Percentiles rank a stretch among this genome's conserved stretches.
Conservation (phyloP, 495 filamentous ascomycete species). For the Neurospora discreta region DNA sequence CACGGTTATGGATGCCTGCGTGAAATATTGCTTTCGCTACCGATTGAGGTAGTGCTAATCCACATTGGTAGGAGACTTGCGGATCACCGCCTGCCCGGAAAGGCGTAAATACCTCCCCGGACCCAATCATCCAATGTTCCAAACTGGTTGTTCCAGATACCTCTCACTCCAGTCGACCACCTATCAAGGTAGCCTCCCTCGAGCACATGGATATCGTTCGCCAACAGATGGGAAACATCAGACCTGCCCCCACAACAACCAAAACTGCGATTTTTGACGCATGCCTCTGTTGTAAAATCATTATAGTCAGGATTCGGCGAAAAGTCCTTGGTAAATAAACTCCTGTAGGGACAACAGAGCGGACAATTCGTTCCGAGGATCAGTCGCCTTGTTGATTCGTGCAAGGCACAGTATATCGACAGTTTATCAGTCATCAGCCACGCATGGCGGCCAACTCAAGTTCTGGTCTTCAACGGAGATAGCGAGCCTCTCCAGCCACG, state of each 20-base stretch:
- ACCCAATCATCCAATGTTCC: neutral
- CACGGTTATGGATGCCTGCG: neutral
- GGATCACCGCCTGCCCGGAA: neutral
- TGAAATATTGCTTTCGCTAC: neutral
- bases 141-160: neutral
- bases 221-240: neutral
- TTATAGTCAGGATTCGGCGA: neutral
- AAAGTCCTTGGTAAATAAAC: neutral
- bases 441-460: neutral
- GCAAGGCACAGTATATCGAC: neutral
- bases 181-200: neutral
- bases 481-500: neutral
- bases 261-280: neutral
- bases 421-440: rapidly evolving
- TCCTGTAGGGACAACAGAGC: neutral
- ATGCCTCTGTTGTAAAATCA: neutral
- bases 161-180: neutral
- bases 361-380: neutral
- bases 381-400: neutral
- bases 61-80: neutral
- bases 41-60: neutral
- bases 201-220: neutral
- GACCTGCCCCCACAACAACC: neutral
- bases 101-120: neutral
- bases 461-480: neutral